phyloP scores from a whole-genome alignment of 208 protist genomes.

The Wallacemonas rigidus region DNA sequence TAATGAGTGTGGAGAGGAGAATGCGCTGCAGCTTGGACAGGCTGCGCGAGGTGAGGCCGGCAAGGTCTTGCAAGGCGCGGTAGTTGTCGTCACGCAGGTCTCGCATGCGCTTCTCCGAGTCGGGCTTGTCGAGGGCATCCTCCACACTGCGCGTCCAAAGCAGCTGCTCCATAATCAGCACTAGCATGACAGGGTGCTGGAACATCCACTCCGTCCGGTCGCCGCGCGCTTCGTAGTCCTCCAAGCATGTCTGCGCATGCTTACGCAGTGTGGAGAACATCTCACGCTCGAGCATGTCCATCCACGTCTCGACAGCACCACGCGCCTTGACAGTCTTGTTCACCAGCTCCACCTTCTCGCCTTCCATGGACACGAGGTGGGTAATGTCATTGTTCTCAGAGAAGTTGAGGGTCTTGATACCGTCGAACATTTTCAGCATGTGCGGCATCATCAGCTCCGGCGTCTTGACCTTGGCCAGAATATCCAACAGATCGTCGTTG shows the following conservation, averaged over 20 bases:
- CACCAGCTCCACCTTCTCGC: slow-evolving; percentile 88
- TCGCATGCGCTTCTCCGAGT: slow-evolving; percentile 77
- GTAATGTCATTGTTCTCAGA: slow-evolving; percentile 88
- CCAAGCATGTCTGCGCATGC: slow-evolving; percentile 85
- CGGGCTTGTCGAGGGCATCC: slow-evolving; percentile 71
- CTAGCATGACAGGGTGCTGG: slow-evolving; percentile 92
- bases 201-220: slow-evolving; percentile 92
- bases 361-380: slow-evolving; percentile 92
- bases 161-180: slow-evolving; percentile 94
- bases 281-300: slow-evolving; percentile 93
- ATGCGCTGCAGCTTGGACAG: slow-evolving; percentile 93
- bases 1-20: slow-evolving; percentile 96
- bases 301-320: slow-evolving; percentile 95
- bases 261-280: slow-evolving; percentile 93
- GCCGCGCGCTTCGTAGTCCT: slow-evolving; percentile 82
- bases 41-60: slow-evolving; percentile 85
- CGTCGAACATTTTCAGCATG: slow-evolving; percentile 98
- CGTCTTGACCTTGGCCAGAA: slow-evolving; percentile 98
- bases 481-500: slow-evolving; percentile 97
- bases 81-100: slow-evolving; percentile 79
- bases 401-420: slow-evolving; percentile 90
- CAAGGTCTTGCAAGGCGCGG: slow-evolving; percentile 89
- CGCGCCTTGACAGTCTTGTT: slow-evolving; percentile 95
- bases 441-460: slow-evolving; percentile 97
- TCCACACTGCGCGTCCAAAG: slow-evolving; percentile 95